Conservation (phyloP, 2,329 filamentous ascomycete genomes). For the Allantophomopsis cytisporea region DNA sequence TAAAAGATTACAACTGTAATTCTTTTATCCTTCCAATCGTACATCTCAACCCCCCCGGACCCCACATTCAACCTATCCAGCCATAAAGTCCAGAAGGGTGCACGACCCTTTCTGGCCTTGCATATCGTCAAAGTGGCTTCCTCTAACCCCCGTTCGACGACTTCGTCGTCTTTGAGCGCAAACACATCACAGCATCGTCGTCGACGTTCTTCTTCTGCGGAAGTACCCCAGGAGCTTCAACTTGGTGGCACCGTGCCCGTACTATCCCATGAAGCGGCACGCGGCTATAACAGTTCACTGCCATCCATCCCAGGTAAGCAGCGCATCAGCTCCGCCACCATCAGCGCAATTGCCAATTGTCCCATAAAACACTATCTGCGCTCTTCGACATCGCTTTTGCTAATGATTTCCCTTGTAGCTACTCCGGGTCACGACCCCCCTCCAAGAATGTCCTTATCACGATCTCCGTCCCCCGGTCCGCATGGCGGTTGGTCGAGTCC, state of each 20-base stretch:
- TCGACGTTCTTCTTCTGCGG: conserved; percentile 21
- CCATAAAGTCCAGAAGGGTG: too few species aligned
- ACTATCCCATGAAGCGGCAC: conserved; percentile 3
- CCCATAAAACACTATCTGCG: conserved; percentile 1
- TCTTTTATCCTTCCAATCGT: too few species aligned
- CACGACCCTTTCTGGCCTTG: too few species aligned
- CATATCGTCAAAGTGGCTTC: conserved; percentile 33
- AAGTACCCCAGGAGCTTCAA: conserved; percentile 10
- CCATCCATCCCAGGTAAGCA: conserved; percentile 15
- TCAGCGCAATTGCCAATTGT: not conserved
- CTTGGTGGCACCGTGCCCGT: conserved; percentile 6
- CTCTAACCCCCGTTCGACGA: conserved; percentile 28
- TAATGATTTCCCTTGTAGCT: too few species aligned
- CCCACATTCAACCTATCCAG: too few species aligned
- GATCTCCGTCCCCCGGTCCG: conserved; percentile 74
- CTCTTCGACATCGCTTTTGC: not conserved
- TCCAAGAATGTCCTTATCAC: conserved; percentile 65
- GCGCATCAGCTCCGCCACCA: not conserved
- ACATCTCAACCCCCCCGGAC: too few species aligned
- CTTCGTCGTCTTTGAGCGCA: conserved; percentile 31
- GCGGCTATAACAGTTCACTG: conserved; percentile 3
- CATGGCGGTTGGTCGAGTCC: conserved; percentile 85
- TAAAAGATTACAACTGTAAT: too few species aligned
- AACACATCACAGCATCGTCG: conserved; percentile 18
- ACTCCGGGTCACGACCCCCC: conserved; percentile 19